Conservation (phyloP, 2,329 filamentous ascomycete genomes). For the Calcarisporium arbuscula region DNA sequence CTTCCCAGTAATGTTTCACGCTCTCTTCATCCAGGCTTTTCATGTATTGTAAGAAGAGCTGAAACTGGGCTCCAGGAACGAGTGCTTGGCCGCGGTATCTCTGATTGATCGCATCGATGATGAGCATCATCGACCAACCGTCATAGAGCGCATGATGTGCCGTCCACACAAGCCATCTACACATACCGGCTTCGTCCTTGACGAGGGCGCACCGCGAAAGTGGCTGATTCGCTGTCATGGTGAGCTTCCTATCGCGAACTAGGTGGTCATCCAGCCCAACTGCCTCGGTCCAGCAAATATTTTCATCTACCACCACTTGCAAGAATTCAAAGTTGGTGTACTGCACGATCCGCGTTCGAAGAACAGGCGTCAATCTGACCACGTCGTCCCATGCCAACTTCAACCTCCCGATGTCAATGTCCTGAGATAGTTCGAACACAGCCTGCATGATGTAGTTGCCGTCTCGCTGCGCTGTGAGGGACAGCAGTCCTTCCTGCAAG, state of each 20-base stretch:
- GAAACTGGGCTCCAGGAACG: slow-evolving; percentile 22
- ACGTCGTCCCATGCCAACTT: slow-evolving; percentile 8
- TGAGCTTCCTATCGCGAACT: slow-evolving; percentile 24
- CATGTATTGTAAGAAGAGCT: slow-evolving; percentile 38
- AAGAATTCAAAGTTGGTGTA: slow-evolving; percentile 30
- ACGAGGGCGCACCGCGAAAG: slow-evolving; percentile 35
- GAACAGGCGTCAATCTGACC: slow-evolving; percentile 17
- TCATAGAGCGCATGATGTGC: slow-evolving; percentile 49
- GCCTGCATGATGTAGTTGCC: slow-evolving; percentile 13
- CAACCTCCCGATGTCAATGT: slow-evolving; percentile 1
- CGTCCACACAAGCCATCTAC: slow-evolving; percentile 30
- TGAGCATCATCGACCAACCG: slow-evolving; percentile 37
- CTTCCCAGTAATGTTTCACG: slow-evolving; percentile 36
- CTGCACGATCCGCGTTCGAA: slow-evolving; percentile 40
- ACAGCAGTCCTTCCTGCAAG: slow-evolving; percentile 29
- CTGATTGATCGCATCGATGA: slow-evolving; percentile 23
- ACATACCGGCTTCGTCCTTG: slow-evolving; percentile 18
- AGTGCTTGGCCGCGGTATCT: slow-evolving; percentile 1
- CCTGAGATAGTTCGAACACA: slow-evolving; percentile 7
- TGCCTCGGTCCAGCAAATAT: slow-evolving; percentile 13
- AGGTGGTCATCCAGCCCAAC: slow-evolving; percentile 28
- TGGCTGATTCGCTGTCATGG: slow-evolving; percentile 31
- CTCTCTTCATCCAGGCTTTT: slow-evolving; percentile 25
- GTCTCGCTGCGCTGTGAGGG: slow-evolving; percentile 15
- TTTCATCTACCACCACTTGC: slow-evolving; percentile 34